Percentiles rank a stretch among this genome's conserved stretches.
These are phyloP conservation scores for Phaffia rhodozyma DNA, from an alignment of 1,284 basidiomycete genomes.

Conservation along the genomic window DNA sequence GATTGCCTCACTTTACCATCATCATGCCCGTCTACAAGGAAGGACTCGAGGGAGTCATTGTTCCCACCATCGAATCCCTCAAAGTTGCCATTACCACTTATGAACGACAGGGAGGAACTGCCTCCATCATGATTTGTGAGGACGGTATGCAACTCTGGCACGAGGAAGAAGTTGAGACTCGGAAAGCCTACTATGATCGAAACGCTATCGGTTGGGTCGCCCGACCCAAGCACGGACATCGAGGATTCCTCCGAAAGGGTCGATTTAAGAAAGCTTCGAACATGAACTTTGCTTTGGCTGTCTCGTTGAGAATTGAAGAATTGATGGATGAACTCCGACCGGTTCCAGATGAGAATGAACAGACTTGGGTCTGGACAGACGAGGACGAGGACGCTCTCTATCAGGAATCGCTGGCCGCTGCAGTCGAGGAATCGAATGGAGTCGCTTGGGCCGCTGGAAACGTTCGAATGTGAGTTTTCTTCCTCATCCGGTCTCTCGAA, in stretches of 20 bases:
- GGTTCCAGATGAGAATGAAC: constrained; percentile 3
- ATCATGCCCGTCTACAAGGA: constrained; percentile 68
- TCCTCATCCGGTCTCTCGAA: neutral
- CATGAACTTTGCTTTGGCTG: constrained; percentile 64
- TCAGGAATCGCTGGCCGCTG: constrained; percentile 14
- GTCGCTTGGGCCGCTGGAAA: constrained; percentile 18
- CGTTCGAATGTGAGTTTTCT: constrained; percentile 40
- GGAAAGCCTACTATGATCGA: constrained; percentile 17
- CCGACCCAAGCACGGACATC: constrained; percentile 49
- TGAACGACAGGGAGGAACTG: constrained; percentile 66
- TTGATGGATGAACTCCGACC: constrained; percentile 24
- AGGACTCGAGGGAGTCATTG: constrained; percentile 40
- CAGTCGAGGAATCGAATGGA: constrained; percentile 13
- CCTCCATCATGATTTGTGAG: constrained; percentile 61
- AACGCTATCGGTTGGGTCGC: constrained; percentile 59
- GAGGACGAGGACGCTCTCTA: constrained; percentile 19
- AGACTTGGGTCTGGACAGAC: constrained; percentile 18
- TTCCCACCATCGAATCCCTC: constrained; percentile 61
- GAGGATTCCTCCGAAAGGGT: constrained; percentile 59
- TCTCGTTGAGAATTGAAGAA: constrained; percentile 57
- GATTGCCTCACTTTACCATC: constrained; percentile 47
- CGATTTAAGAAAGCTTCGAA: constrained; percentile 77
- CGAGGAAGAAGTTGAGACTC: constrained; percentile 14
- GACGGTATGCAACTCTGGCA: constrained; percentile 27
- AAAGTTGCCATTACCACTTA: constrained; percentile 80